Evolutionary conservation across 2,329 filamentous ascomycete species (phyloP).

Genomic region (Pyricularia grisea): DNA sequence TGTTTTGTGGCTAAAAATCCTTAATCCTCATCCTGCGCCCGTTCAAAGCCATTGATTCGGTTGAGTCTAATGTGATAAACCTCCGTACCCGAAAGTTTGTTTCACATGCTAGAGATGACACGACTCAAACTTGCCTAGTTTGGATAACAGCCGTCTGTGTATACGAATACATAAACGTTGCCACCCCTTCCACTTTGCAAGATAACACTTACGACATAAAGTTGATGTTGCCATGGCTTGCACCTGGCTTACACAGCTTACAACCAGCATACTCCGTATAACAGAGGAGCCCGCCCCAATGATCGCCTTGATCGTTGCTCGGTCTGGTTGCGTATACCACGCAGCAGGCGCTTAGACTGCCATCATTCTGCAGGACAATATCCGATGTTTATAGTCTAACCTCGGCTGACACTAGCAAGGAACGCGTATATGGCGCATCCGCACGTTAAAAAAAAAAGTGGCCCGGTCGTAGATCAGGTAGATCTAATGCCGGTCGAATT

Average conservation of each 20-base stretch:
- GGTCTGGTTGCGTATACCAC: background rate
- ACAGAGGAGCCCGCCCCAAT: background rate
- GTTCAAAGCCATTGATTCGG: background rate
- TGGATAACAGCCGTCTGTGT: background rate
- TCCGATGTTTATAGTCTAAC: background rate
- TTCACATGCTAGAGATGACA: background rate
- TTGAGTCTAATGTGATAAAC: background rate
- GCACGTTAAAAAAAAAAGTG: background rate
- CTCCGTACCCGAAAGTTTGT: background rate
- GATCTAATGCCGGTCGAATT: background rate
- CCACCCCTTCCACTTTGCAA: background rate
- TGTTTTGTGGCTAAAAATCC: background rate
- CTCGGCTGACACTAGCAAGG: background rate
- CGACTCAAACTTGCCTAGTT: background rate
- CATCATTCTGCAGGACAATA: background rate
- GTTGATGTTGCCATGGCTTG: too few species aligned
- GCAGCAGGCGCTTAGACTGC: background rate
- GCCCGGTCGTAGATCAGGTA: background rate
- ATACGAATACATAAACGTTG: background rate
- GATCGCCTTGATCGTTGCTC: background rate
- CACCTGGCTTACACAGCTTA: too few species aligned
- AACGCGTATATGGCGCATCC: background rate
- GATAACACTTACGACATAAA: background rate
- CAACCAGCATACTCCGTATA: too few species aligned
- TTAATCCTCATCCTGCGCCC: too few species aligned